Evolutionary conservation across 495 filamentous ascomycete species (phyloP).

Genomic region (Diplogelasinospora grovesii): DNA sequence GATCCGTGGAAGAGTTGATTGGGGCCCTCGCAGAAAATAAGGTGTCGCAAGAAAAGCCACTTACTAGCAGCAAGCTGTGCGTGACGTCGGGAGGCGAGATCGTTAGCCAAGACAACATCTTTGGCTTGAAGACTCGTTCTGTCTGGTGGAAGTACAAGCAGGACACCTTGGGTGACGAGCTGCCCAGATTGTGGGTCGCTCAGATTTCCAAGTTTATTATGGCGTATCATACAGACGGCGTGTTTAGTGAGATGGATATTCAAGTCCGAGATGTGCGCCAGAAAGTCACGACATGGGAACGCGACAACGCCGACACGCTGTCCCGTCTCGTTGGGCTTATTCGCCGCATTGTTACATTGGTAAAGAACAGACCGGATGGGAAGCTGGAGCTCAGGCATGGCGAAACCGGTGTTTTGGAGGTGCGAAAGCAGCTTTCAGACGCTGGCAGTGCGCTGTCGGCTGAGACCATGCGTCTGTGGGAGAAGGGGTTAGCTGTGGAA

Average conservation of each 20-base stretch:
- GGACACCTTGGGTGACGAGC: constrained; percentile 34
- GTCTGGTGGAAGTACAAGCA: constrained; percentile 18
- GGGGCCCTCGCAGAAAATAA: neutral
- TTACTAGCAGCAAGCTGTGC: constrained; percentile 1
- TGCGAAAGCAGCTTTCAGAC: constrained; percentile 6
- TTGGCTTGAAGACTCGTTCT: constrained; percentile 63
- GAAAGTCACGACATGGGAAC: constrained; percentile 50
- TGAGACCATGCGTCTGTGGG: constrained; percentile 4
- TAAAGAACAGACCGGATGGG: neutral
- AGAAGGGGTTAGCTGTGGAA: too few relatives aligned
- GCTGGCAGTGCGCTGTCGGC: constrained; percentile 8
- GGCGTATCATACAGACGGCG: constrained; percentile 49
- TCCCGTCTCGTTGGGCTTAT: constrained; percentile 36
- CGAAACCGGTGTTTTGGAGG: constrained; percentile 7
- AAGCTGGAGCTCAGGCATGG: constrained; percentile 12
- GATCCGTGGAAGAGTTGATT: constrained; percentile 5
- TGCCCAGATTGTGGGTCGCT: constrained; percentile 53
- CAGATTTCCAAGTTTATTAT: constrained; percentile 59
- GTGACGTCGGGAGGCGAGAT: constrained; percentile 14
- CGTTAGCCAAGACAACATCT: constrained; percentile 45
- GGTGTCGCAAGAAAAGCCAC: neutral
- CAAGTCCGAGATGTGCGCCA: constrained; percentile 35
- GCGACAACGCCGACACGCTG: constrained; percentile 31
- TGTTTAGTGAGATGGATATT: constrained; percentile 45
- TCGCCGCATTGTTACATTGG: constrained; percentile 34